phyloP scores from a whole-genome alignment of 2,329 filamentous ascomycete genomes.

The Parastagonospora nodorum region DNA sequence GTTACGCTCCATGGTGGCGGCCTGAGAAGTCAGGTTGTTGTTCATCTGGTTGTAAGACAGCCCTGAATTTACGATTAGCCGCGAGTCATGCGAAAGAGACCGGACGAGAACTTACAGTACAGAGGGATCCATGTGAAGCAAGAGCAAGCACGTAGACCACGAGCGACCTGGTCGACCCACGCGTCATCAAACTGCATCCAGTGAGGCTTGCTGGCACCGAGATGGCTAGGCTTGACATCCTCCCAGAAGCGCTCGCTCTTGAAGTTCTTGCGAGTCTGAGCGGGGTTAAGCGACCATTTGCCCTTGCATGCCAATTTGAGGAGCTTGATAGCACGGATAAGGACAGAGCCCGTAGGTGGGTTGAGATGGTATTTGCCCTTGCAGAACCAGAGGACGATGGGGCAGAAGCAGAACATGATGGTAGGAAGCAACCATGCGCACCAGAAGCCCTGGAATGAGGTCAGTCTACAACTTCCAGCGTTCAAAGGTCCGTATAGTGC shows the following conservation, averaged over 20 bases:
- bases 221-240: slow-evolving; percentile 67
- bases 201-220: slow-evolving; percentile 61
- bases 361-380: slow-evolving; percentile 66
- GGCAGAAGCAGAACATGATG: slow-evolving; percentile 65
- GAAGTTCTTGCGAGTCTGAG: slow-evolving; percentile 63
- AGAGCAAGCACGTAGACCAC: slow-evolving; percentile 46
- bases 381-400: slow-evolving; percentile 63
- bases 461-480: slow-evolving; percentile 63
- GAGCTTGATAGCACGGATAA: slow-evolving; percentile 68
- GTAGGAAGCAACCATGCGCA: slow-evolving; percentile 72
- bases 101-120: slow-evolving; percentile 34
- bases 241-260: slow-evolving; percentile 68
- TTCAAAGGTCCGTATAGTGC: no score
- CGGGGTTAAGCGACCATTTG: slow-evolving; percentile 65
- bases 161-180: slow-evolving; percentile 68
- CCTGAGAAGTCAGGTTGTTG: slow-evolving; percentile 61
- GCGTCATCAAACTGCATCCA: slow-evolving; percentile 86
- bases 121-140: slow-evolving; percentile 60
- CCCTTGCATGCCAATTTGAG: slow-evolving; percentile 66
- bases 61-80: slow-evolving; percentile 19
- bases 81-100: not conserved
- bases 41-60: slow-evolving; percentile 61
- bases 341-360: slow-evolving; percentile 73
- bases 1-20: slow-evolving; percentile 57
- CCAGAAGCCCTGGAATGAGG: slow-evolving; percentile 65